Base-by-base conservation (phyloP, 441 rosid genomes). In the Populus hybrid region DNA sequence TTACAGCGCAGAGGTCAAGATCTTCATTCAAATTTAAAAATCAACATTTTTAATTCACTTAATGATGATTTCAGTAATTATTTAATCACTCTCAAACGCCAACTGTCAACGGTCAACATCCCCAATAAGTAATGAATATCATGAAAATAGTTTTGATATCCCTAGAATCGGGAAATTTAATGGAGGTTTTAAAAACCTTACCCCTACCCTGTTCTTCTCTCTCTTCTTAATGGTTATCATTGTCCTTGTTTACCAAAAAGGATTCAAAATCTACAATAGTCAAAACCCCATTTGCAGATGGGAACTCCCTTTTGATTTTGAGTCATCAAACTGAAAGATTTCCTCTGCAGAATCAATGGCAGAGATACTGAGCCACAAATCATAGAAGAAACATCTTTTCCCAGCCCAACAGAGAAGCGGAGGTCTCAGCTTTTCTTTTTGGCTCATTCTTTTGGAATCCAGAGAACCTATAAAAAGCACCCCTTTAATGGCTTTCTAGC, bases 311-410 rank as follows among this genome's bases (percentile, higher is more conserved):
- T 70, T 42, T 42, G 59, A 38, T 42, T 67, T 16, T 71, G 74
- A 80, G 59, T 63, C 40, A 75, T 73, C 57, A 10, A 75, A 73
- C 67, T 21, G 70, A 76, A 77, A 70, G 71, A 77, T 54, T 76
- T 76, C 32, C 67, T 61, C 64, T 67, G 83, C 81, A 72, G 79
- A 75, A 69, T 38, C 75, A 40, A 73, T 67, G 77, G 80, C 83
- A 83, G 79, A 72, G 73, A 75, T 40, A 73, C 81, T 73, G 80
- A 80, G 72, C 76, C 76, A 73, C 82, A 77, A 80, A 83, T 84
- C 80, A 78, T 69, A 73, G 79, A 73, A 80, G 77, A 84, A 83
- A 59, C 72, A 81, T 83, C 79, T 88, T 82, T 81, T 80, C 65
- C 73, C 77, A 65, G 74, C 72, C 86, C 72, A 77, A 70, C 73